These are phyloP conservation scores for Amanita jacksonii DNA, from an alignment of 768 basidiomycete species.

Conservation along the genomic window DNA sequence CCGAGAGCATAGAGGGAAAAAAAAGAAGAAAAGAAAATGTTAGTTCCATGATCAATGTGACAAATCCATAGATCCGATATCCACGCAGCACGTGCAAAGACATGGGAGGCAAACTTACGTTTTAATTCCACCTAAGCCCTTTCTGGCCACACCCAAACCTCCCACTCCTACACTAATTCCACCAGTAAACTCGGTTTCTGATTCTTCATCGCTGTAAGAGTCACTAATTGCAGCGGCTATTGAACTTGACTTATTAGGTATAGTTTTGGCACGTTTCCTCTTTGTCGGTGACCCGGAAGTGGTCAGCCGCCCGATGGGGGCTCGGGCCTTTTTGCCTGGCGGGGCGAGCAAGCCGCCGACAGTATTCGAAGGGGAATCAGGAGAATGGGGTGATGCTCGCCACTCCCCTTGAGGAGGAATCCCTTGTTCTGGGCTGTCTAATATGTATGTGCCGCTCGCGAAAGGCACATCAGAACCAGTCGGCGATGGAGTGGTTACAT, in stretches of 20 bases:
- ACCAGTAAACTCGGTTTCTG: constrained; percentile 22
- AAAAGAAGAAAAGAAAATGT: no score
- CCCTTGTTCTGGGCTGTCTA: constrained; percentile 9
- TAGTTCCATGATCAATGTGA: no score
- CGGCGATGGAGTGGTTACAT: background rate
- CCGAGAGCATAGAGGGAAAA: no score
- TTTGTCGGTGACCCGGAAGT: constrained; percentile 9
- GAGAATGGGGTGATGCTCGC: background rate
- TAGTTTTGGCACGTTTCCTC: constrained; percentile 19
- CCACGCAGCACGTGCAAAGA: no score
- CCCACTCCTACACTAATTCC: constrained; percentile 39
- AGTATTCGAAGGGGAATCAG: background rate
- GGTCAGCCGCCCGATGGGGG: background rate
- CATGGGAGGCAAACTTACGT: constrained; percentile 24
- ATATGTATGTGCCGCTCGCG: background rate
- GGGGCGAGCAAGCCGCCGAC: background rate
- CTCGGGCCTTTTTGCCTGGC: constrained; percentile 6
- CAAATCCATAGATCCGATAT: no score
- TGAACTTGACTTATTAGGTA: no score
- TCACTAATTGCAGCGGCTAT: no score
- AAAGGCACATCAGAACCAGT: background rate
- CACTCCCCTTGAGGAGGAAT: constrained; percentile 1
- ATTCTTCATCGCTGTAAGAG: constrained; percentile 32
- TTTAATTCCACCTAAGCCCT: constrained; percentile 21
- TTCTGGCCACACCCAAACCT: constrained; percentile 30